These are phyloP conservation scores for Talaromyces nanjingensis DNA, from an alignment of 495 filamentous ascomycete species.

Conservation along the genomic window DNA sequence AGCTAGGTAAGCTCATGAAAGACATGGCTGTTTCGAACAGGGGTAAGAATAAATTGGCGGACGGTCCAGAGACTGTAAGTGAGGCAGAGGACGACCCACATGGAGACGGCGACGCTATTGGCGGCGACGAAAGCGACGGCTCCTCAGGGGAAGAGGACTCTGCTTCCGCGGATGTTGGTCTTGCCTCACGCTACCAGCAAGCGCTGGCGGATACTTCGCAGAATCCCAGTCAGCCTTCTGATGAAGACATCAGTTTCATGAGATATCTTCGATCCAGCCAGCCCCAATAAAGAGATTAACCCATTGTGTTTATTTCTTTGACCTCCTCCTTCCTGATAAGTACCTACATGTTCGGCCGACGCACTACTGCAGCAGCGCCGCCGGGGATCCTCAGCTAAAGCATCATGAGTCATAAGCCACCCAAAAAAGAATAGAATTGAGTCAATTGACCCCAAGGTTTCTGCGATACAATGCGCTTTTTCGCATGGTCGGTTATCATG, in stretches of 20 bases:
- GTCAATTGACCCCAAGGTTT: not conserved
- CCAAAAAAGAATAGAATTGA: not conserved
- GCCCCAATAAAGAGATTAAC: slow-evolving; percentile 1
- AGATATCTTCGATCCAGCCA: slow-evolving; percentile 36
- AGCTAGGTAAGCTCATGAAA: slow-evolving; percentile 87
- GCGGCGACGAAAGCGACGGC: slow-evolving; percentile 17
- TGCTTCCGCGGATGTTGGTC: slow-evolving; percentile 29
- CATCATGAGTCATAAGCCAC: not conserved
- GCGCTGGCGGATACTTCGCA: slow-evolving; percentile 27
- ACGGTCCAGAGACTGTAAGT: slow-evolving; percentile 42
- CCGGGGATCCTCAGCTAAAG: not conserved
- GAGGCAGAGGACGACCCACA: slow-evolving; percentile 42
- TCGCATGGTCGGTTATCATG: not conserved
- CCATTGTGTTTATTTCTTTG: not conserved
- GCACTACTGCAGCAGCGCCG: not conserved
- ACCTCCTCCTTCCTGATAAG: not conserved
- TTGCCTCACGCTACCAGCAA: slow-evolving; percentile 38
- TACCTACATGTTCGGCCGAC: not conserved
- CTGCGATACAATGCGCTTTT: not conserved
- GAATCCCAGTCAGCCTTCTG: slow-evolving; percentile 21
- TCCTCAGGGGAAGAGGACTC: slow-evolving; percentile 23
- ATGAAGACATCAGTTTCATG: slow-evolving; percentile 42
- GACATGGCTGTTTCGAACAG: slow-evolving; percentile 69
- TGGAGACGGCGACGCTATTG: slow-evolving; percentile 26
- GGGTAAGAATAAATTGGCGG: slow-evolving; percentile 18